Conservation (phyloP, 2,329 filamentous ascomycete species). For the Fusarium sp. region DNA sequence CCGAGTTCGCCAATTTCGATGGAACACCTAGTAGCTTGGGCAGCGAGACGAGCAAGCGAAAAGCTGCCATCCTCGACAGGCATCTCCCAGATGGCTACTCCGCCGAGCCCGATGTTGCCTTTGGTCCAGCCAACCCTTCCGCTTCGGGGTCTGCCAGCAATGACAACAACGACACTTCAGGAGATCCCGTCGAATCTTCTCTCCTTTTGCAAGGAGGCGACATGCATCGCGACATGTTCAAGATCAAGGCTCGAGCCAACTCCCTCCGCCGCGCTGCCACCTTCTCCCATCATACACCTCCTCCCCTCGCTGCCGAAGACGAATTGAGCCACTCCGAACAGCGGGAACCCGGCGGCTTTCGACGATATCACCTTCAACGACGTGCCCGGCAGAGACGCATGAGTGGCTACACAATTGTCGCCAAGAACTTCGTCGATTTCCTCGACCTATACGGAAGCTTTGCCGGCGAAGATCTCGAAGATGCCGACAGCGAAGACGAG, state of each 20-base stretch:
- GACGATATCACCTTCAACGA: constrained; percentile 52
- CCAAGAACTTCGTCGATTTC: constrained; percentile 77
- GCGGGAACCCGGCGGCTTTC: constrained; percentile 57
- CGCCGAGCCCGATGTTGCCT: constrained; percentile 49
- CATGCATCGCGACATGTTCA: constrained; percentile 81
- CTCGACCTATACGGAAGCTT: constrained; percentile 79
- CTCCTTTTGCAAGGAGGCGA: constrained; percentile 78
- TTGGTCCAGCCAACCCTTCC: constrained; percentile 24
- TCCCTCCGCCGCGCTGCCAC: constrained; percentile 68
- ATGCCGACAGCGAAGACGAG: constrained; percentile 65
- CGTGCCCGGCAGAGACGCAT: constrained; percentile 50
- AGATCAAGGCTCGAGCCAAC: constrained; percentile 66
- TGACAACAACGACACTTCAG: constrained; percentile 30
- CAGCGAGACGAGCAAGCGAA: constrained; percentile 42
- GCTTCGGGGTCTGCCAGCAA: constrained; percentile 17
- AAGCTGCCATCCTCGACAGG: constrained; percentile 49
- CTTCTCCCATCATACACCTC: constrained; percentile 64
- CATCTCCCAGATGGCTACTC: constrained; percentile 52
- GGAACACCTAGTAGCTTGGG: constrained; percentile 39
- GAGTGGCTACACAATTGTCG: constrained; percentile 60
- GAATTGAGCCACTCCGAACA: constrained; percentile 50
- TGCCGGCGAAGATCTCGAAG: constrained; percentile 73
- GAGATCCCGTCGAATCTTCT: constrained; percentile 66
- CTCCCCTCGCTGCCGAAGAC: constrained; percentile 41
- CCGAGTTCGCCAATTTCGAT: constrained; percentile 39